These are phyloP conservation scores for Phragmites australis DNA, from an alignment of 176 grass and related monocot species.

Conservation along the genomic window DNA sequence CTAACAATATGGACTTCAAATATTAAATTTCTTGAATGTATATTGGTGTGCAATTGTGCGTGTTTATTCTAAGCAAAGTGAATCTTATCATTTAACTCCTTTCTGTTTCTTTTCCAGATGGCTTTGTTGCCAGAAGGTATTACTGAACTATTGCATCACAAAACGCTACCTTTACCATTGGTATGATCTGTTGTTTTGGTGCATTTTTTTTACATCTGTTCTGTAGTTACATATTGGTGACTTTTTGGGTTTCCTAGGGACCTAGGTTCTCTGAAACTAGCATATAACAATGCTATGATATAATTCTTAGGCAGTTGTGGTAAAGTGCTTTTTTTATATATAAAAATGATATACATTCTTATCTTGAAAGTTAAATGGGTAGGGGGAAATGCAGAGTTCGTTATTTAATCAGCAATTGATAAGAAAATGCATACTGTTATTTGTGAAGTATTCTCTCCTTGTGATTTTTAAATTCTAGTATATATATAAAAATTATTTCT, in stretches of 20 bases:
- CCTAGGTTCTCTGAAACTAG: slow-evolving; percentile 17
- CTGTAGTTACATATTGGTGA: slow-evolving; percentile 13
- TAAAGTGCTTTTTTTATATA: neutral
- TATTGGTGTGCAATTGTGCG: neutral
- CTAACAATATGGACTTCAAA: neutral
- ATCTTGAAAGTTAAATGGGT: slow-evolving; percentile 14
- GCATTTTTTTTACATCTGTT: slow-evolving; percentile 28
- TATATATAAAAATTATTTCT: slow-evolving; percentile 25
- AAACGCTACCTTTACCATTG: slow-evolving; percentile 74
- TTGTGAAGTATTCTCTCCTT: neutral
- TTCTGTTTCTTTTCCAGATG: slow-evolving; percentile 71
- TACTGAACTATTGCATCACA: slow-evolving; percentile 89
- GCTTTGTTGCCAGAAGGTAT: slow-evolving; percentile 94
- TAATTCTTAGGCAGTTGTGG: neutral
- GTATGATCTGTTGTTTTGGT: slow-evolving; percentile 60
- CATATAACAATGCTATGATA: slow-evolving; percentile 19
- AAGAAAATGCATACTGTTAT: slow-evolving; percentile 13
- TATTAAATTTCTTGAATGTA: slow-evolving; percentile 25
- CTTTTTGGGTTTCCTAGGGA: slow-evolving; percentile 5
- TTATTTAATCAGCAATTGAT: slow-evolving; percentile 18
- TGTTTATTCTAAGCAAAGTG: slow-evolving; percentile 35
- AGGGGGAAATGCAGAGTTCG: neutral
- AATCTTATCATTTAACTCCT: slow-evolving; percentile 30
- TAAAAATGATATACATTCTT: neutral
- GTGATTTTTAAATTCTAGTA: neutral